Percentiles rank a stretch among this genome's conserved stretches.
Conservation (phyloP, 192 early-diverging fungal genomes). For the Entophlyctis luteolus region DNA sequence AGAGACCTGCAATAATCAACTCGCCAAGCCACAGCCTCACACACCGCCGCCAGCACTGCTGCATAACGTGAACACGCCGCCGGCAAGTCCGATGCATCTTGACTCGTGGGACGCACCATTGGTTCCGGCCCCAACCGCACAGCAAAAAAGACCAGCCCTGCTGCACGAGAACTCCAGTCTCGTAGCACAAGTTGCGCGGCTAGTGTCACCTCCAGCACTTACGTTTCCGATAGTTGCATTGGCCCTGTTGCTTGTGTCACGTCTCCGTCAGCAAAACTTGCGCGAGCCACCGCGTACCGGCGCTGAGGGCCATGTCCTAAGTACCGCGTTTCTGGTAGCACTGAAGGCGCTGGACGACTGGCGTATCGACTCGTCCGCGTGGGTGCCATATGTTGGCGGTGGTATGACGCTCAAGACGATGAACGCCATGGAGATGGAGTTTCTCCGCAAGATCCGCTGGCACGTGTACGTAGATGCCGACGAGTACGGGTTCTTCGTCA, state of each 20-base stretch:
- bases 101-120: no score
- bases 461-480: no score
- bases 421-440: slow-evolving; percentile 29
- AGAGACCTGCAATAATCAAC: no score
- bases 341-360: slow-evolving; percentile 27
- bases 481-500: no score
- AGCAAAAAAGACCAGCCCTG: no score
- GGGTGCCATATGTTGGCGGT: slow-evolving; percentile 22
- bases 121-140: no score
- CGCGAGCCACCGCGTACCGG: slow-evolving; percentile 9
- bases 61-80: no score
- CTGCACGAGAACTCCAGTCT: not conserved
- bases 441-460: slow-evolving; percentile 20
- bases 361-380: slow-evolving; percentile 20
- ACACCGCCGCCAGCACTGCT: no score
- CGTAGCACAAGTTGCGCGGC: slow-evolving; percentile 1
- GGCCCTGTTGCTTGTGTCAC: slow-evolving; percentile 16
- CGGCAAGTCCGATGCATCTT: no score
- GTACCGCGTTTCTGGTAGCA: slow-evolving; percentile 15
- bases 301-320: slow-evolving; percentile 14
- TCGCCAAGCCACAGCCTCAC: no score
- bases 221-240: slow-evolving; percentile 3
- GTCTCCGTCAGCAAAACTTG: slow-evolving; percentile 14
- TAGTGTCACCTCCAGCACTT: slow-evolving; percentile 8
- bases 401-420: not conserved